A percentile compares a stretch with the other conserved stretches of the same genome.
These are phyloP conservation scores for Exutisphaerella laricina DNA, from an alignment of 2,329 filamentous ascomycete species.

Conservation along the genomic window DNA sequence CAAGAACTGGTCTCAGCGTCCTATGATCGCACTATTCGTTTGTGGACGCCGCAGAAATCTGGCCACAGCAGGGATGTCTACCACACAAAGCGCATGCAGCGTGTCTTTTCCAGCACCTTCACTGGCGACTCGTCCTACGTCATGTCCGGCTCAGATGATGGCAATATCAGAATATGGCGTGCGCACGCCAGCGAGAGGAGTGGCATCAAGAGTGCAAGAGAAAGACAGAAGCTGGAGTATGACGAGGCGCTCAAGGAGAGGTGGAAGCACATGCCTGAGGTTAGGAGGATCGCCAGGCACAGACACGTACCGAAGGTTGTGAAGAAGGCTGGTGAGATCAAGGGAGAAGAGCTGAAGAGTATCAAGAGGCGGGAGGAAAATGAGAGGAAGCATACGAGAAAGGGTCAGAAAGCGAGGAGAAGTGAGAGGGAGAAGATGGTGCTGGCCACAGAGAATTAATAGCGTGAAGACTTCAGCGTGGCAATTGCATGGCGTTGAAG, in stretches of 20 bases:
- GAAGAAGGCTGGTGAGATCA: slow-evolving; percentile 95
- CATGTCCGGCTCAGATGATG: slow-evolving; percentile 86
- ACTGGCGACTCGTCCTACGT: slow-evolving; percentile 87
- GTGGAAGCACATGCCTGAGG: slow-evolving; percentile 94
- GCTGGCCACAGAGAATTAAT: slow-evolving; percentile 58
- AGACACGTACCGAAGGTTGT: slow-evolving; percentile 86
- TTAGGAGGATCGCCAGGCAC: slow-evolving; percentile 82
- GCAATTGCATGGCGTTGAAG: not conserved
- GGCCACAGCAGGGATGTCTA: slow-evolving; percentile 91
- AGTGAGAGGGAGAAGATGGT: slow-evolving; percentile 92
- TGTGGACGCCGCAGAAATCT: slow-evolving; percentile 65
- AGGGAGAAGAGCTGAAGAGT: slow-evolving; percentile 76
- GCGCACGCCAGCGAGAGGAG: slow-evolving; percentile 76
- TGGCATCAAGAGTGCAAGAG: slow-evolving; percentile 77
- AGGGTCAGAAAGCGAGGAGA: slow-evolving; percentile 66
- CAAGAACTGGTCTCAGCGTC: slow-evolving; percentile 87
- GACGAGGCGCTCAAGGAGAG: slow-evolving; percentile 76
- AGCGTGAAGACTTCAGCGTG: not conserved
- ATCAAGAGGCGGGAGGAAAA: slow-evolving; percentile 94
- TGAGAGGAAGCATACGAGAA: slow-evolving; percentile 82
- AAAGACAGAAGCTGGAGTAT: slow-evolving; percentile 87
- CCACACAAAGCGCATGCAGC: slow-evolving; percentile 96
- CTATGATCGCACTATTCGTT: slow-evolving; percentile 79
- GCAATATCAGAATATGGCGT: slow-evolving; percentile 85
- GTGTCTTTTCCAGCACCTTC: slow-evolving; percentile 79